Conservation (phyloP, 768 basidiomycete species). For the Suillus bovinus region DNA sequence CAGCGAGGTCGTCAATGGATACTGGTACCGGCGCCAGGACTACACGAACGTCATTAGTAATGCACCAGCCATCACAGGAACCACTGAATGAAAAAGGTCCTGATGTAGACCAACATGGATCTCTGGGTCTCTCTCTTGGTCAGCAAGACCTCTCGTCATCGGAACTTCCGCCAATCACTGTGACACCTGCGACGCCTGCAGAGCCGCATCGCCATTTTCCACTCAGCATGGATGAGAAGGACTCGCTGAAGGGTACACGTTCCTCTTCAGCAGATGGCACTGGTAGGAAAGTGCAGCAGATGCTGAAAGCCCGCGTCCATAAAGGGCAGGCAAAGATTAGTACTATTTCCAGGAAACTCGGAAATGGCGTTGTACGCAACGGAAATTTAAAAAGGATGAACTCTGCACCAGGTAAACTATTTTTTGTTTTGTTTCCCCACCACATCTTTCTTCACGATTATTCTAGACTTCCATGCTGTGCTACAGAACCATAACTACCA, state of each 20-base stretch:
- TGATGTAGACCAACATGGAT: background rate
- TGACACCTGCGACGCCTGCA: conserved; percentile 63
- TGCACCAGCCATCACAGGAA: conserved; percentile 19
- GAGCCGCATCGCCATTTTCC: conserved; percentile 24
- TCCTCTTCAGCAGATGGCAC: conserved; percentile 42
- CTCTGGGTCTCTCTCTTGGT: conserved; percentile 9
- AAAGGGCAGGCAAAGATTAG: conserved; percentile 72
- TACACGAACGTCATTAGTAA: conserved; percentile 22
- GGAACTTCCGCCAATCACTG: conserved; percentile 46
- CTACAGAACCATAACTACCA: conserved; percentile 63
- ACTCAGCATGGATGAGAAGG: conserved; percentile 19
- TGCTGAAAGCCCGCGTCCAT: conserved; percentile 72
- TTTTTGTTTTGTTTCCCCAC: background rate
- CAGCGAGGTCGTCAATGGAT: conserved; percentile 33
- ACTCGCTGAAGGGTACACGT: conserved; percentile 21
- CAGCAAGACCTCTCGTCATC: background rate
- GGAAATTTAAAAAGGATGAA: conserved; percentile 56
- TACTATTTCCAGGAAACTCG: conserved; percentile 77
- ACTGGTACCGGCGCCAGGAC: conserved; percentile 25
- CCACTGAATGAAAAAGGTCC: conserved; percentile 13
- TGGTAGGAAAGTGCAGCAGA: conserved; percentile 75
- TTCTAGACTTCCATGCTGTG: conserved; percentile 68
- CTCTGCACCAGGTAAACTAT: conserved; percentile 65
- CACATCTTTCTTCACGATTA: background rate
- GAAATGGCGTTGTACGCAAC: conserved; percentile 62